Evolutionary conservation across 2,329 filamentous ascomycete genomes (phyloP), one percentile per base, ranked within the genome.

Genomic region (Microdochium paspali): DNA sequence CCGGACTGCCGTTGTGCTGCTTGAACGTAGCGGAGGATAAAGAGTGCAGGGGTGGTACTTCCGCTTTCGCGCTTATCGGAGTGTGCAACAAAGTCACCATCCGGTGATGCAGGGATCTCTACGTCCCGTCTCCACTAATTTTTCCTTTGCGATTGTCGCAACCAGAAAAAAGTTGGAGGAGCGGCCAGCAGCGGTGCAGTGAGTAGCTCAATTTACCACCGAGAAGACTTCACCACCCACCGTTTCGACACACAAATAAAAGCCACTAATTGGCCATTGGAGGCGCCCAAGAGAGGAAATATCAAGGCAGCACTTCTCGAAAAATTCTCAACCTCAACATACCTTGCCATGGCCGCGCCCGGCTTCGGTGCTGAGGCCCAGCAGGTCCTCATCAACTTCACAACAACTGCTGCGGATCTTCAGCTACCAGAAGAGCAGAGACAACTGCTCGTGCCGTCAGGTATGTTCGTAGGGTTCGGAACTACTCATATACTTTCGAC

Each of bases 351-450:
- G 35, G 35, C 35, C 35, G 18, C 35, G 18, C 12, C 12, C 35
- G 35, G 35, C 35, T 18, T 21, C 18, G 47, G 51, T 49, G 54
- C 58, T 53, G 61, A 61, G 48, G 47, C 57, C 47, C 57, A 60
- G 44, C 81, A 84, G 65, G 73, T 85, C 52, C 82, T 81, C 66
- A 80, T 86, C 51, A 71, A 81, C 64, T 85, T 86, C 67, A 82
- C 76, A 50, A 85, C 82, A 43, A 74, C 72, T 48, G 77, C 82
- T 52, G 64, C 73, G 47, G 79, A 82, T 53, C 68, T 85, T 47
- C 72, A 82, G 59, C 70, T 85, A 43, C 77, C 79, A 47, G 80
- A 84, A 55, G 71, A 70, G 55, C 82, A 78, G 63, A 70, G 72
- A 48, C 77, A 83, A 59, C 67, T 84, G 44, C 72, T 84, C 46